A percentile compares a stretch with the other conserved stretches of the same genome.
Conservation (phyloP, 106 monocot species). For the Allium fistulosum region DNA sequence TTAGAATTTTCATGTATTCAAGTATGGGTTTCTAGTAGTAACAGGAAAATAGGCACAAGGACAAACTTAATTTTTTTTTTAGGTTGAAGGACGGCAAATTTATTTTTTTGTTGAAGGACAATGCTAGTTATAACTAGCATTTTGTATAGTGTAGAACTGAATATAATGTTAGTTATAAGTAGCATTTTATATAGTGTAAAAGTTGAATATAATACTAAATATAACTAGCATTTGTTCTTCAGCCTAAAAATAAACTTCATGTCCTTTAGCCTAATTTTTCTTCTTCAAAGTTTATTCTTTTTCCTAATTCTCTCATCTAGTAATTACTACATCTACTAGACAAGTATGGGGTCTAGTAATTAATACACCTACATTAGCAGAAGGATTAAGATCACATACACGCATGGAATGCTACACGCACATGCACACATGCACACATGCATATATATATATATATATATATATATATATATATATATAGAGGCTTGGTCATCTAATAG, state of each 20-base stretch:
- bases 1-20: too few species aligned
- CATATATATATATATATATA: too few species aligned
- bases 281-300: not conserved
- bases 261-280: not conserved
- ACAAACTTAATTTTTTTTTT: too few species aligned
- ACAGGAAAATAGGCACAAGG: too few species aligned
- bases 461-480: too few species aligned
- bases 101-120: not conserved
- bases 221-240: not conserved
- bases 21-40: too few species aligned
- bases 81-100: too few species aligned
- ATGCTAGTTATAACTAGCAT: not conserved
- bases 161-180: too few species aligned
- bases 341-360: not conserved
- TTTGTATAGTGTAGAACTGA: not conserved
- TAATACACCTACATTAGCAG: not conserved
- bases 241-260: not conserved
- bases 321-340: not conserved
- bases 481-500: too few species aligned
- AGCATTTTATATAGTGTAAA: not conserved
- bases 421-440: too few species aligned
- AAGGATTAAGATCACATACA: not conserved
- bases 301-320: not conserved
- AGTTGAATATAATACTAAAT: too few species aligned
- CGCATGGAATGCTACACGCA: not conserved